These are phyloP conservation scores for Aspergillus alliaceus DNA, from an alignment of 2,329 filamentous ascomycete species.

Conservation along the genomic window DNA sequence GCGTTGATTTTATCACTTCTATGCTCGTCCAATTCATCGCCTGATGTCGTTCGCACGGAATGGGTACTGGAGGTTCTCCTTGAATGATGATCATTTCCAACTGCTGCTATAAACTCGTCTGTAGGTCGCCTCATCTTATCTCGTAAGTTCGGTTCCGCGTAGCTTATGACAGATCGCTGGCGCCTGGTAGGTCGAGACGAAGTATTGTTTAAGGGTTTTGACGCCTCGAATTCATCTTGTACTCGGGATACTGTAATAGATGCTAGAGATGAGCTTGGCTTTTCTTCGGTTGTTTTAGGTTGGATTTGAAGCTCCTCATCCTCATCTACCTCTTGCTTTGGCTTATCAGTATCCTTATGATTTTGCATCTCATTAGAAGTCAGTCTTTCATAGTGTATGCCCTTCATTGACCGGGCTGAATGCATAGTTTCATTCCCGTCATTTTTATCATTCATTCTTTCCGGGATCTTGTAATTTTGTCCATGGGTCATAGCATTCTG, in stretches of 20 bases:
- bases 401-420: background rate
- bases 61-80: slow-evolving; percentile 49
- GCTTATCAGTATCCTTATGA: background rate
- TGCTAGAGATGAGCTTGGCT: background rate
- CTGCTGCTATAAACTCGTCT: slow-evolving; percentile 73
- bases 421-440: background rate
- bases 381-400: background rate
- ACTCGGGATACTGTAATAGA: background rate
- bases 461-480: background rate
- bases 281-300: background rate
- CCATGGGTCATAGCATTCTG: background rate
- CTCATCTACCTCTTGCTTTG: background rate
- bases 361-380: background rate
- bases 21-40: slow-evolving; percentile 19
- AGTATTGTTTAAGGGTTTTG: slow-evolving; percentile 44
- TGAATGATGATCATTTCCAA: slow-evolving; percentile 53
- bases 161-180: slow-evolving; percentile 69
- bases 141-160: slow-evolving; percentile 76
- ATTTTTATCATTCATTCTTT: background rate
- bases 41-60: slow-evolving; percentile 45
- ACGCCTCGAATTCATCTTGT: background rate
- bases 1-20: background rate
- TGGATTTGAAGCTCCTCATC: background rate
- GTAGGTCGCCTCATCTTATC: slow-evolving; percentile 83
- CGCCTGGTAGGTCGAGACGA: slow-evolving; percentile 66